These are phyloP conservation scores for Cystobasidium ongulense DNA, from an alignment of 768 basidiomycete species.

Conservation along the genomic window DNA sequence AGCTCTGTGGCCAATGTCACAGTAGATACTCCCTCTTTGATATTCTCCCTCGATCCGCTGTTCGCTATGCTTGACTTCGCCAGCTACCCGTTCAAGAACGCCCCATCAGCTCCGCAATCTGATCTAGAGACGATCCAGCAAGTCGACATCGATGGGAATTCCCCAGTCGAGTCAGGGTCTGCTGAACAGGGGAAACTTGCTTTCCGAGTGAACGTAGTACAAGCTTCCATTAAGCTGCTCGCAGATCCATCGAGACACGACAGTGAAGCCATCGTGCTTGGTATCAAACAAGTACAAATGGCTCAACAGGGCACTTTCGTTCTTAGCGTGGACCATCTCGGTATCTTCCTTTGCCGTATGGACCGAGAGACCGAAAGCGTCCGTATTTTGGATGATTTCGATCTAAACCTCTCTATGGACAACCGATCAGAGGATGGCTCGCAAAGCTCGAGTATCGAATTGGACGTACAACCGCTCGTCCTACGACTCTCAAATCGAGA, in stretches of 20 bases:
- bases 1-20: constrained; percentile 71
- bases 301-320: constrained; percentile 63
- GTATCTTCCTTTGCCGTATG: constrained; percentile 90
- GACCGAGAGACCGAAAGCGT: constrained; percentile 71
- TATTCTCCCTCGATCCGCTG: constrained; percentile 85
- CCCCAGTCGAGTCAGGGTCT: background rate
- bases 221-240: constrained; percentile 76
- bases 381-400: constrained; percentile 85
- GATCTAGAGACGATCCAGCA: constrained; percentile 29
- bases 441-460: constrained; percentile 71
- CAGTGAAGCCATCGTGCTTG: constrained; percentile 76
- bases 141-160: constrained; percentile 24
- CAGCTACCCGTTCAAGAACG: constrained; percentile 51
- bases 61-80: constrained; percentile 83
- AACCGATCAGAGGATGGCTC: constrained; percentile 52
- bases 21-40: constrained; percentile 82
- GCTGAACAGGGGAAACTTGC: constrained; percentile 45
- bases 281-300: constrained; percentile 73
- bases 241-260: constrained; percentile 70
- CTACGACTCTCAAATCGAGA: constrained; percentile 94
- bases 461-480: constrained; percentile 71
- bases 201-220: constrained; percentile 78
- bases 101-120: constrained; percentile 19
- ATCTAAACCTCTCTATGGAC: constrained; percentile 78
- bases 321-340: constrained; percentile 67